Percentiles rank a stretch among this genome's conserved stretches.
These are phyloP conservation scores for Phaeotremella fagi DNA, from an alignment of 768 basidiomycete species.

Conservation along the genomic window DNA sequence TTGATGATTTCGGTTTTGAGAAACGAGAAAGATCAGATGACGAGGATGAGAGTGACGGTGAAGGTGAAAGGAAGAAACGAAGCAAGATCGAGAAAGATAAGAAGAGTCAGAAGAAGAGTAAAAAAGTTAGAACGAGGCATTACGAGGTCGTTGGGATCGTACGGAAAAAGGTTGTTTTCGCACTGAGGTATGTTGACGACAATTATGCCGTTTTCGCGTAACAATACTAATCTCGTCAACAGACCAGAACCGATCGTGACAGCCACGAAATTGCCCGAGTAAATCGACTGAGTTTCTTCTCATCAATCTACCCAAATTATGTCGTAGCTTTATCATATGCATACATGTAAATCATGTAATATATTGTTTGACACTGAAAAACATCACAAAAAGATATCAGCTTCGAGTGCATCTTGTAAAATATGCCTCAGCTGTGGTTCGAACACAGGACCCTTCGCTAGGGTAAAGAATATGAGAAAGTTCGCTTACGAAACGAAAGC, in stretches of 20 bases:
- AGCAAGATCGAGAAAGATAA: slow-evolving; percentile 5
- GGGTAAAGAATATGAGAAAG: too few relatives aligned
- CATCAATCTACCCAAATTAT: too few relatives aligned
- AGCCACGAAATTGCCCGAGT: slow-evolving; percentile 45
- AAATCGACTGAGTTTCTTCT: background rate
- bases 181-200: slow-evolving; percentile 41
- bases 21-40: slow-evolving; percentile 1
- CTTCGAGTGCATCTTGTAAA: too few relatives aligned
- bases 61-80: slow-evolving; percentile 2
- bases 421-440: too few relatives aligned
- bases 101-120: background rate
- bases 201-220: background rate
- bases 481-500: too few relatives aligned
- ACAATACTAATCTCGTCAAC: background rate
- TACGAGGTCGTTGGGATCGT: slow-evolving; percentile 46
- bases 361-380: too few relatives aligned
- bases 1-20: background rate
- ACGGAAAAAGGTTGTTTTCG: slow-evolving; percentile 45
- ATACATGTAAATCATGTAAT: too few relatives aligned
- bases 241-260: slow-evolving; percentile 48
- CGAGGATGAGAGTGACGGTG: slow-evolving; percentile 9
- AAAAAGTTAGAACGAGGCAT: slow-evolving; percentile 30
- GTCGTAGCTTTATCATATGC: too few relatives aligned
- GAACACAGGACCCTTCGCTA: too few relatives aligned
- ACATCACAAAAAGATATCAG: too few relatives aligned